Base-by-base conservation (phyloP, 1,284 basidiomycete genomes). In the Apiotrichum veenhuisii region DNA sequence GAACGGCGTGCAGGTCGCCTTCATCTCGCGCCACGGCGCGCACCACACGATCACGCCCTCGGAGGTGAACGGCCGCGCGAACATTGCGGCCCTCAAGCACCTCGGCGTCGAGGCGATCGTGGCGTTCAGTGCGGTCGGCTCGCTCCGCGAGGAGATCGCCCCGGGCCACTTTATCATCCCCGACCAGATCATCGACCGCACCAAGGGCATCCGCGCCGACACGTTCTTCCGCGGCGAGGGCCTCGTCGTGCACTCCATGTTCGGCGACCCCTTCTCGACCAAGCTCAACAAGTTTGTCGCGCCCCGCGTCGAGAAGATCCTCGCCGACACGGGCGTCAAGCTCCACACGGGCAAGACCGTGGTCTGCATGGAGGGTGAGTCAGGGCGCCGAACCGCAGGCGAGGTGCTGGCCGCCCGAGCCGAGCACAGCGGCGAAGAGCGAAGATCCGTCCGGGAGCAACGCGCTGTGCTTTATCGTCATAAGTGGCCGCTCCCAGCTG, bases 361-460 rank as follows among this genome's bases (percentile, higher is more conserved):
- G 54, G 87, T 98, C 42, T 95, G 91, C 74, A 98, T 98, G 93
- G 95, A 98, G 73, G 95, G 95, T 26, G 88, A 91, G 78, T 95
- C 17, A 34, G 33, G 14, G 33, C 14, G 33, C 33, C 9, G 33
- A 34, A 14, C 33, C 9, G 9, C 9, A 14, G 14, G 33, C 33
- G 33, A 34, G 33, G 33, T 34, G 8, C 33, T 34, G 33, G 14
- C 14, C 9, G 33, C 8, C 14, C 33, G 33, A 34, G 14, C 33
- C 33, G 14, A 34, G 33, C 14, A 34, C n/a, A n/a, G n/a, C n/a
- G n/a, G n/a, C n/a, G n/a, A n/a, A n/a, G n/a, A n/a, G n/a, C n/a
- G n/a, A n/a, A n/a, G n/a, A n/a, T n/a, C n/a, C n/a, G n/a, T n/a
- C n/a, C n/a, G n/a, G n/a, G n/a, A n/a, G n/a, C n/a, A n/a, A n/a